phyloP scores from a whole-genome alignment of 495 filamentous ascomycete species.

The Tetracladium setigerum region DNA sequence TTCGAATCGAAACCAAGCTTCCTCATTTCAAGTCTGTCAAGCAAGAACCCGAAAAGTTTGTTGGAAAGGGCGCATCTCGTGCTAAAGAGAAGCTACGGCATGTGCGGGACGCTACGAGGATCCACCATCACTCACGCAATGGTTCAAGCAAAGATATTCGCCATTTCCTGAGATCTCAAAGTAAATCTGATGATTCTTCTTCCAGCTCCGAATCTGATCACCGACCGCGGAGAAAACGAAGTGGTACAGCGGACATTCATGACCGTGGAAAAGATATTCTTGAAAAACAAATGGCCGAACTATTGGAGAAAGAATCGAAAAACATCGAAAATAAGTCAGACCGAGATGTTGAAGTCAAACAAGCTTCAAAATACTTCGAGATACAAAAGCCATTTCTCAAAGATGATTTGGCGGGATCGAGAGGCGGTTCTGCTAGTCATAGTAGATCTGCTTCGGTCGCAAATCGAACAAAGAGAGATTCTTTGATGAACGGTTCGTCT shows the following conservation, averaged over 20 bases:
- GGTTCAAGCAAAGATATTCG: slow-evolving; percentile 12
- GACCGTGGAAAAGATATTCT: slow-evolving; percentile 44
- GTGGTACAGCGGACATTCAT: slow-evolving; percentile 20
- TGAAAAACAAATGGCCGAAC: slow-evolving; percentile 61
- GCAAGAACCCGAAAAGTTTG: slow-evolving; percentile 11
- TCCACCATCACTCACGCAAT: slow-evolving; percentile 37
- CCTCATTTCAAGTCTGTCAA: slow-evolving; percentile 21
- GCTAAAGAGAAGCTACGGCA: slow-evolving; percentile 35
- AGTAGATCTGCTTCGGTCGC: slow-evolving; percentile 13
- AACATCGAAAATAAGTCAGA: slow-evolving; percentile 22
- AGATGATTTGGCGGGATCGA: not conserved
- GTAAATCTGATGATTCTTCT: slow-evolving; percentile 20
- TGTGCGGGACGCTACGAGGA: slow-evolving; percentile 36
- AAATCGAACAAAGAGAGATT: slow-evolving; percentile 6
- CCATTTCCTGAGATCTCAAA: slow-evolving; percentile 19
- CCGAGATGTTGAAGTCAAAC: not conserved
- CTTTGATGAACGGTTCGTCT: slow-evolving; percentile 10
- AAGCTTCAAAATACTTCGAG: slow-evolving; percentile 8
- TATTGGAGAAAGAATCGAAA: slow-evolving; percentile 45
- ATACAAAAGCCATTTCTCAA: not conserved
- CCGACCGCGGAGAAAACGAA: slow-evolving; percentile 9
- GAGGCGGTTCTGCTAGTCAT: not conserved
- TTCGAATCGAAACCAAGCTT: slow-evolving; percentile 19
- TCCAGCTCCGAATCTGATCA: slow-evolving; percentile 13
- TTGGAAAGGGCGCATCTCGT: slow-evolving; percentile 18